These are phyloP conservation scores for Polytolypa hystricis DNA, from an alignment of 2,329 filamentous ascomycete species.

Conservation along the genomic window DNA sequence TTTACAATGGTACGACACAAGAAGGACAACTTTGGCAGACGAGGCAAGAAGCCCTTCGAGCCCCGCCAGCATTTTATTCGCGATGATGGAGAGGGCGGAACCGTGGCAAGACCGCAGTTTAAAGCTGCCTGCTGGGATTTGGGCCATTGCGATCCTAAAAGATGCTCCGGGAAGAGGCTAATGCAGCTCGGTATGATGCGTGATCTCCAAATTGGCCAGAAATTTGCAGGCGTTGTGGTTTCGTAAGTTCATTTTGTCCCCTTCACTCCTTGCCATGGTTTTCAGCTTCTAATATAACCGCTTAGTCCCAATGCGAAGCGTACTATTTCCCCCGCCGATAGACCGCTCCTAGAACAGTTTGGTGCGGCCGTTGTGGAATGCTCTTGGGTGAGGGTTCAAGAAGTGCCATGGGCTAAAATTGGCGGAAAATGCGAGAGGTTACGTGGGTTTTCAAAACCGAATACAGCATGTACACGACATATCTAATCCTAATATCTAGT, in stretches of 20 bases:
- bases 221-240: conserved; percentile 83
- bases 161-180: conserved; percentile 89
- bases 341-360: conserved; percentile 68
- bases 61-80: conserved; percentile 42
- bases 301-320: conserved; percentile 71
- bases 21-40: conserved; percentile 65
- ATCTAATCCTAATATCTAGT: conserved; percentile 34
- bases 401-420: conserved; percentile 83
- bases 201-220: conserved; percentile 81
- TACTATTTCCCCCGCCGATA: conserved; percentile 72
- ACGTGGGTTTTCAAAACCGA: conserved; percentile 24
- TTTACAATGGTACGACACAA: conserved; percentile 80
- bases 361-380: conserved; percentile 95
- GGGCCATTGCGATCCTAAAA: conserved; percentile 92
- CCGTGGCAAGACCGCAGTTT: conserved; percentile 43
- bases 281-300: neutral
- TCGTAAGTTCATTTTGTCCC: conserved; percentile 39
- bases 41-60: conserved; percentile 60
- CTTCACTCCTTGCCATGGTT: neutral
- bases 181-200: conserved; percentile 91
- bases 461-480: neutral
- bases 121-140: conserved; percentile 97
- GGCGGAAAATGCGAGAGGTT: conserved; percentile 87
- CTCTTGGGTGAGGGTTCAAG: conserved; percentile 85
- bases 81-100: conserved; percentile 29